A percentile compares a stretch with the other conserved stretches of the same genome.
Conservation (phyloP, 2,329 filamentous ascomycete species). For the Fusarium pseudograminearum region DNA sequence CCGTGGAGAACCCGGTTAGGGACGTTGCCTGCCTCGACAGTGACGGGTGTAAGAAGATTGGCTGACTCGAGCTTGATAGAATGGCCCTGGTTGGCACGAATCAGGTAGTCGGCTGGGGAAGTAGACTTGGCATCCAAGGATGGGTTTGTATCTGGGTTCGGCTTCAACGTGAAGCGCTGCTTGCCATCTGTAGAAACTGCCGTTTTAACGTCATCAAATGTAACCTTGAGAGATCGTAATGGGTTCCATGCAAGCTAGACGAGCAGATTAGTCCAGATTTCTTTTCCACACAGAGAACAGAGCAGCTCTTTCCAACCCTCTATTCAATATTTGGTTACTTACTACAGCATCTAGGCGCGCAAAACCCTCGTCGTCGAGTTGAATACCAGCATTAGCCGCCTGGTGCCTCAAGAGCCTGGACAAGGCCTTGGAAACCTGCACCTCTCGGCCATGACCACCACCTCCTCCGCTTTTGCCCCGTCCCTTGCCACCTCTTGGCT, state of each 20-base stretch:
- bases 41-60: constrained; percentile 76
- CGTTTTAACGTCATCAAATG: constrained; percentile 77
- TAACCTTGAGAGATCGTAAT: constrained; percentile 77
- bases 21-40: constrained; percentile 66
- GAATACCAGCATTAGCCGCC: constrained; percentile 67
- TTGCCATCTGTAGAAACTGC: constrained; percentile 85
- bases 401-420: constrained; percentile 68
- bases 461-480: constrained; percentile 48
- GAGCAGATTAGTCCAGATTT: constrained; percentile 10
- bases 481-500: constrained; percentile 37
- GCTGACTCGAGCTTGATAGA: constrained; percentile 81
- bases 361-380: constrained; percentile 70
- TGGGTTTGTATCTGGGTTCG: constrained; percentile 54
- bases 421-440: constrained; percentile 65
- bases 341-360: constrained; percentile 70
- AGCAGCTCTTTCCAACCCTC: neutral
- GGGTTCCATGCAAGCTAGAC: constrained; percentile 65
- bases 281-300: no score
- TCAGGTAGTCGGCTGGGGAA: constrained; percentile 78
- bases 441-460: constrained; percentile 56
- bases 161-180: constrained; percentile 86
- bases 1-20: constrained; percentile 83
- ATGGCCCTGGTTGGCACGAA: constrained; percentile 96
- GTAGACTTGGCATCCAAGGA: constrained; percentile 44
- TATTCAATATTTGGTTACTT: constrained; percentile 51